phyloP scores from a whole-genome alignment of 495 filamentous ascomycete species.

The Hypomontagnella monticulosa region DNA sequence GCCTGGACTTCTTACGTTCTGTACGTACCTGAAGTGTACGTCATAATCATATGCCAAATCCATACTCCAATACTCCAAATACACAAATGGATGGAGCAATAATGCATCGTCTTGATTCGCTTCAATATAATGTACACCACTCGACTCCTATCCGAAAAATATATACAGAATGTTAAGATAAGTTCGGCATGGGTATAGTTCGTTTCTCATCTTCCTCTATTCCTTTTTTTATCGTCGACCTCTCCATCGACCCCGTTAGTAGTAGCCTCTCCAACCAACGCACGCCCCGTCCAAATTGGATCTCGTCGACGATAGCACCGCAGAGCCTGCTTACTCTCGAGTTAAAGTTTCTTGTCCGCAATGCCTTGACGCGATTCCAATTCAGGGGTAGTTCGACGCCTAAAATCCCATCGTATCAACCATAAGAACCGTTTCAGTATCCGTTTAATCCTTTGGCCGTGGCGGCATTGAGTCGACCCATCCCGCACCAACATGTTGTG shows the following conservation, averaged over 20 bases:
- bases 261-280: constrained; percentile 14
- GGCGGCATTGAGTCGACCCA: constrained; percentile 39
- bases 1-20: not conserved
- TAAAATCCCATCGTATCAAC: constrained; percentile 4
- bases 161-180: constrained; percentile 29
- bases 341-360: not conserved
- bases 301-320: not conserved
- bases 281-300: constrained; percentile 20
- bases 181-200: constrained; percentile 27
- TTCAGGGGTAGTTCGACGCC: not conserved
- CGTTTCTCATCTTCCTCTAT: constrained; percentile 18
- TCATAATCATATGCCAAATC: constrained; percentile 39
- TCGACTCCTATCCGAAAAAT: constrained; percentile 23
- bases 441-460: constrained; percentile 25
- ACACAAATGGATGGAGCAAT: not conserved
- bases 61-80: not conserved
- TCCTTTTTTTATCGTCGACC: not conserved
- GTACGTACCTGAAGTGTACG: constrained; percentile 14
- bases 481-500: constrained; percentile 80
- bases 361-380: not conserved
- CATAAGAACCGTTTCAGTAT: constrained; percentile 25
- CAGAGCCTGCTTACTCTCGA: not conserved
- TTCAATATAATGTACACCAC: not conserved
- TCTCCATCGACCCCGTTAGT: not conserved
- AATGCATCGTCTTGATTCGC: not conserved